Conservation (phyloP, 805 yeast genomes). For the Saturnispora serradocipensis region DNA sequence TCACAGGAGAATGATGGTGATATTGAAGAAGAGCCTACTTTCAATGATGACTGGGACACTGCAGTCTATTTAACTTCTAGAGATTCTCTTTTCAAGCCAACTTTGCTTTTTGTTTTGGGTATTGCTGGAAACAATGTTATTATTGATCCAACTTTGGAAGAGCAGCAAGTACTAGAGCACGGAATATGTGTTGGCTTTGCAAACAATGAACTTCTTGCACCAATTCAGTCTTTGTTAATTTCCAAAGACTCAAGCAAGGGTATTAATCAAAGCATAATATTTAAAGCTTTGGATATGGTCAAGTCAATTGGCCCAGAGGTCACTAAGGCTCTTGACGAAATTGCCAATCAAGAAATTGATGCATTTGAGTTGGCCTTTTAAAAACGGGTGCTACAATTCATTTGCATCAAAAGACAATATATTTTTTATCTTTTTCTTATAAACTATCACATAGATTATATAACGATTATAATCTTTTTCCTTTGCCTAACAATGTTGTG, state of each 20-base stretch:
- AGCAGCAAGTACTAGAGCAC: conserved; percentile 79
- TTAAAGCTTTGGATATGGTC: conserved; percentile 49
- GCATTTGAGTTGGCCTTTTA: conserved; percentile 24
- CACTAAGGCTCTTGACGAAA: conserved; percentile 44
- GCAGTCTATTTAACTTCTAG: conserved; percentile 38
- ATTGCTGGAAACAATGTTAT: conserved; percentile 58
- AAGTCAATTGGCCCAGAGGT: conserved; percentile 54
- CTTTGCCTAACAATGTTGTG: conserved; percentile 43
- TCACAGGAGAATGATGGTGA: conserved; percentile 58
- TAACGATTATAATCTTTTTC: not conserved
- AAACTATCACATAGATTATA: not conserved
- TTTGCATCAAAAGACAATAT: not conserved
- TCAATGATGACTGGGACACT: conserved; percentile 78
- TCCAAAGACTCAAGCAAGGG: conserved; percentile 47
- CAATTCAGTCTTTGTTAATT: conserved; percentile 60
- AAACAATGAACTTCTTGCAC: conserved; percentile 58
- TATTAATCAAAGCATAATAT: conserved; percentile 36
- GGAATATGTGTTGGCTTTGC: conserved; percentile 72
- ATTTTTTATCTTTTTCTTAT: not conserved
- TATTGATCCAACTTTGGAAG: conserved; percentile 83
- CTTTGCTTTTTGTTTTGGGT: conserved; percentile 69
- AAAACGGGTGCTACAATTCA: not conserved
- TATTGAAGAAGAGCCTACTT: conserved; percentile 82
- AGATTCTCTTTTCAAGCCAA: conserved; percentile 46
- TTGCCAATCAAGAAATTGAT: conserved; percentile 32